Conservation (phyloP, 495 filamentous ascomycete species). For the Trichoderma orchidacearum region DNA sequence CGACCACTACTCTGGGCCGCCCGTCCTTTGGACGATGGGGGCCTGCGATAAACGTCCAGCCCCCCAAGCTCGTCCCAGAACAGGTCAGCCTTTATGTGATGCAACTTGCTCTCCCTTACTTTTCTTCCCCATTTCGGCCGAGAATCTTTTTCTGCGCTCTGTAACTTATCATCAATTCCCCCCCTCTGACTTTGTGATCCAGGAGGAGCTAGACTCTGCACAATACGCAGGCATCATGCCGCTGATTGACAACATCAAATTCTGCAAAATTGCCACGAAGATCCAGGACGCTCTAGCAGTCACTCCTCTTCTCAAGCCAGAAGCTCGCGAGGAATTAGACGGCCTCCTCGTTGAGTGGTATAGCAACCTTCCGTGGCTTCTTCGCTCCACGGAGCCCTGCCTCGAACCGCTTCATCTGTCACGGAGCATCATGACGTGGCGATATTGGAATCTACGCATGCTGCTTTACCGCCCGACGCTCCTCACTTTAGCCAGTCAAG, state of each 20-base stretch:
- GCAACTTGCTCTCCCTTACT: no score
- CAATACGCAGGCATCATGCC: constrained; percentile 53
- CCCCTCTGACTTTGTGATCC: not conserved
- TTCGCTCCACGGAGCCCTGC: constrained; percentile 55
- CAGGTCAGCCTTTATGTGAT: constrained; percentile 10
- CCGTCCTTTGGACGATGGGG: constrained; percentile 65
- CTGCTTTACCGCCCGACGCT: constrained; percentile 66
- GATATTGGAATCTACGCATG: constrained; percentile 66
- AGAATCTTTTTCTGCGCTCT: no score
- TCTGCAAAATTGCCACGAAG: constrained; percentile 65
- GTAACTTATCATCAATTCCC: not conserved
- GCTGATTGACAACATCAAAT: constrained; percentile 63
- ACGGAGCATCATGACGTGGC: constrained; percentile 69
- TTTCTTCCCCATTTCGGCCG: no score
- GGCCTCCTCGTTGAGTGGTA: constrained; percentile 58
- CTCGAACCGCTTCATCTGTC: constrained; percentile 56
- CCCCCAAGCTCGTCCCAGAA: constrained; percentile 43
- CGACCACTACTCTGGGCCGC: constrained; percentile 59
- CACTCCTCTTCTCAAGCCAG: constrained; percentile 47
- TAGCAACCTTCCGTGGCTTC: constrained; percentile 55
- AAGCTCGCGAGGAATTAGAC: constrained; percentile 53
- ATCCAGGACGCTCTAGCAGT: constrained; percentile 66
- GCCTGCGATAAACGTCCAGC: constrained; percentile 56
- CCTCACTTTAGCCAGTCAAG: constrained; percentile 54
- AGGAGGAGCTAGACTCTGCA: constrained; percentile 27